Evolutionary conservation across 495 filamentous ascomycete species (phyloP).

Genomic region (Penicillium flavigenum): DNA sequence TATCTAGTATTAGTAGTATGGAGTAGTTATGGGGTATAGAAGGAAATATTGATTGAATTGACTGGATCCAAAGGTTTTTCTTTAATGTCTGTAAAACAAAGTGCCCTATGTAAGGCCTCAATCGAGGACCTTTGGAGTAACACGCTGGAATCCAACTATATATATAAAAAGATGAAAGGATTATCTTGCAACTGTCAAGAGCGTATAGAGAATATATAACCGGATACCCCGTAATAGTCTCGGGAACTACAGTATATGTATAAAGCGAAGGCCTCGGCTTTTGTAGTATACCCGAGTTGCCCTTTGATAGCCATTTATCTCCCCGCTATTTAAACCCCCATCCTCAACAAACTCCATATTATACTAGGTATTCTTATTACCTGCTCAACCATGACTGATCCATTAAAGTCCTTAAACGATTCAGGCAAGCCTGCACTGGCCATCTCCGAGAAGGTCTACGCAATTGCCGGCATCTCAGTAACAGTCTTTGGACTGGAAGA

Average conservation of each 20-base stretch:
- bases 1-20: not conserved
- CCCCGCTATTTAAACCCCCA: not conserved
- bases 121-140: not conserved
- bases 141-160: not conserved
- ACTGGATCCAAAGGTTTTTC: not conserved
- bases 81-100: not conserved
- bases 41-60: not conserved
- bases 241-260: not conserved
- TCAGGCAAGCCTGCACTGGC: constrained; percentile 29
- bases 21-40: not conserved
- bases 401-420: constrained; percentile 34
- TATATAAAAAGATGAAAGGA: not conserved
- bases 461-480: constrained; percentile 73
- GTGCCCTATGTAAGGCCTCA: not conserved
- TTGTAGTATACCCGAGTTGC: constrained; percentile 1
- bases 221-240: not conserved
- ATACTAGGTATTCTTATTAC: not conserved
- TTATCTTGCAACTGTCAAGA: not conserved
- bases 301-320: not conserved
- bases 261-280: not conserved
- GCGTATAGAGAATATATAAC: not conserved
- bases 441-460: constrained; percentile 59
- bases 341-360: not conserved
- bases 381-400: constrained; percentile 35
- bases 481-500: constrained; percentile 79